Percentiles rank a stretch among this genome's conserved stretches.
These are phyloP conservation scores for Apiospora phragmitis DNA, from an alignment of 2,329 filamentous ascomycete genomes.

Conservation along the genomic window DNA sequence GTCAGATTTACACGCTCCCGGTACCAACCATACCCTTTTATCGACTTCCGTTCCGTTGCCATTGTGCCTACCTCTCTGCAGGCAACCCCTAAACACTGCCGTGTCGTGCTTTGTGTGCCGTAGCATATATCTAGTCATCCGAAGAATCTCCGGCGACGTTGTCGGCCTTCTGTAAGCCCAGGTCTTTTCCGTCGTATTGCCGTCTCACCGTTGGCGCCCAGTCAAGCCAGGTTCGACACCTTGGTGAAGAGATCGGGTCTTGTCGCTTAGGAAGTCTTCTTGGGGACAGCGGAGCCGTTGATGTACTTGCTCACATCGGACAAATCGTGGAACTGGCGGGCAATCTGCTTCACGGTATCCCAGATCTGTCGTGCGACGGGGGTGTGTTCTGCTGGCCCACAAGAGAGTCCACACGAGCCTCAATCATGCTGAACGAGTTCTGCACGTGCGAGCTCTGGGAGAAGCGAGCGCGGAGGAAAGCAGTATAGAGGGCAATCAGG, in stretches of 20 bases:
- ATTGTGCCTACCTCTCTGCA: neutral
- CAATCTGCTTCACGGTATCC: slow-evolving; percentile 73
- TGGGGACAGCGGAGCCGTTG: slow-evolving; percentile 57
- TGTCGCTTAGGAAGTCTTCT: slow-evolving; percentile 61
- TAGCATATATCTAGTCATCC: neutral
- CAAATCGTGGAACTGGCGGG: slow-evolving; percentile 73
- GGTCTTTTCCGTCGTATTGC: slow-evolving; percentile 2
- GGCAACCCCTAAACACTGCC: neutral
- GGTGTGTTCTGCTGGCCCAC: slow-evolving; percentile 86
- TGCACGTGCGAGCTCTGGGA: slow-evolving; percentile 93
- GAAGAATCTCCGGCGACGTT: neutral
- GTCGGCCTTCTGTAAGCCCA: neutral
- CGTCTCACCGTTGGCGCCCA: neutral
- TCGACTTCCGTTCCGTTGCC: neutral
- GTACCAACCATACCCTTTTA: slow-evolving; percentile 5
- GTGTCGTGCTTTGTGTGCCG: neutral
- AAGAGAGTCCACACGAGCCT: slow-evolving; percentile 75
- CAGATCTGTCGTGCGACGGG: slow-evolving; percentile 77
- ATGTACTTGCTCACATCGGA: slow-evolving; percentile 79
- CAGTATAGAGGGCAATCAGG: slow-evolving; percentile 80
- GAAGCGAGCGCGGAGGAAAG: slow-evolving; percentile 88
- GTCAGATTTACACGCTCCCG: slow-evolving; percentile 1
- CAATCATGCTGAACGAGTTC: slow-evolving; percentile 70
- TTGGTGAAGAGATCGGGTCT: neutral
- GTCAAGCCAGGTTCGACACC: neutral